Base-by-base conservation (phyloP, 75 land plant species). In the Isoetes taiwanensis region DNA sequence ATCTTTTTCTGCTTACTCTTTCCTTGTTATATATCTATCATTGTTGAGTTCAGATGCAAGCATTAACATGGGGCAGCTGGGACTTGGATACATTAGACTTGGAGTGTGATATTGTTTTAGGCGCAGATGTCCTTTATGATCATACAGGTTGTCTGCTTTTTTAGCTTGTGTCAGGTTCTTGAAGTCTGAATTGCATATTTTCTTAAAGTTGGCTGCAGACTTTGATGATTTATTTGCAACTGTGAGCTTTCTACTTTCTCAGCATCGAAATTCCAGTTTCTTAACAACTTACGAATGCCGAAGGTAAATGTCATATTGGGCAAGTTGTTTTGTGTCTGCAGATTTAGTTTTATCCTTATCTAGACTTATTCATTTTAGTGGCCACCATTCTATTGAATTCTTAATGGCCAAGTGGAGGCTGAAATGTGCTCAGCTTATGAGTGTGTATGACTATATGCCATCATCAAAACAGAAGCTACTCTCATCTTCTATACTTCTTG, bases 141-240 rank as follows among this genome's bases (percentile, higher is more conserved):
- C 23, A 76, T 29, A 72, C 41, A 63, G 94, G 97, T 91, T 58
- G 17, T 34, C 59, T 35, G 37, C 43, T 29, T 40, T 53, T 31
- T 66, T 29, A 32, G 17, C 8, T 28, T 62, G 24, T 27, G 30
- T 28, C 2, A 11, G 3, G 23, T 43, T 24, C 10, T 43, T 43
- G 10, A 16, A 5, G 17, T 5, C 50, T 6, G 2, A 16, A 56
- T 56, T 19, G 33, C 6, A 20, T 3, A 56, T 56, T 17, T 32
- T 56, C 24, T 10, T 52, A 12, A 2, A 5, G 27, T 56, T 56
- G 57, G 9, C 19, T 56, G 57, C 72, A 93, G 98, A 74, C 41
- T 93, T 93, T 63, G 95, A 87, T 65, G 73, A 93, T 67, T 86
- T 93, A n/a, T 80, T 93, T 56, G 83, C 88, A 10, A 87, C 98